Conservation (phyloP, 2,329 filamentous ascomycete genomes). For the Venturia carpophila region DNA sequence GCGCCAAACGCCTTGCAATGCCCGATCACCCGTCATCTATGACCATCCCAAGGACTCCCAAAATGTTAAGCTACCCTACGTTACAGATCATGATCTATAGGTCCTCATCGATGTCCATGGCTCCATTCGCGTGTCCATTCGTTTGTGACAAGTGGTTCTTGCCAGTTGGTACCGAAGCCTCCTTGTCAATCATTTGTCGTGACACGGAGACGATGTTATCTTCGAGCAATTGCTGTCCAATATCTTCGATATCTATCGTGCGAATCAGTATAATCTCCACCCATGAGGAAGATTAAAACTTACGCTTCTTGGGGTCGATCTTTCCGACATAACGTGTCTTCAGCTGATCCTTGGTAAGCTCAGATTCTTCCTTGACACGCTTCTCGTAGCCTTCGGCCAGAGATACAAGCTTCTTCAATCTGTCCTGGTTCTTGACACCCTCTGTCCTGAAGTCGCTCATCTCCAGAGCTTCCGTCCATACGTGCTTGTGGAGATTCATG, state of each 20-base stretch:
- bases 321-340: conserved; percentile 99
- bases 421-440: conserved; percentile 76
- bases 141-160: conserved; percentile 45
- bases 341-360: conserved; percentile 91
- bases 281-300: conserved; percentile 25
- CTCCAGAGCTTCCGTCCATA: conserved; percentile 94
- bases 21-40: neutral
- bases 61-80: neutral
- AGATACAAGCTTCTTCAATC: conserved; percentile 75
- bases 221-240: conserved; percentile 93
- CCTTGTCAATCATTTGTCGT: conserved; percentile 98
- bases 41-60: conserved; percentile 4
- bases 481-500: conserved; percentile 99
- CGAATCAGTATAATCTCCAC: conserved; percentile 22
- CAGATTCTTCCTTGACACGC: conserved; percentile 96
- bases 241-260: conserved; percentile 70
- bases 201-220: conserved; percentile 99
- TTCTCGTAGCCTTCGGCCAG: conserved; percentile 97
- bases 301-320: conserved; percentile 95
- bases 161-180: conserved; percentile 71
- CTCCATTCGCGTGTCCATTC: conserved; percentile 47
- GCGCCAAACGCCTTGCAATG: conserved; percentile 7
- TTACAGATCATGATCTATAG: conserved; percentile 3
- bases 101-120: conserved; percentile 64
- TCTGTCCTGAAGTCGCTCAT: conserved; percentile 94